Conservation (phyloP, 768 basidiomycete species). For the Tylopilus cervinicoccineus region DNA sequence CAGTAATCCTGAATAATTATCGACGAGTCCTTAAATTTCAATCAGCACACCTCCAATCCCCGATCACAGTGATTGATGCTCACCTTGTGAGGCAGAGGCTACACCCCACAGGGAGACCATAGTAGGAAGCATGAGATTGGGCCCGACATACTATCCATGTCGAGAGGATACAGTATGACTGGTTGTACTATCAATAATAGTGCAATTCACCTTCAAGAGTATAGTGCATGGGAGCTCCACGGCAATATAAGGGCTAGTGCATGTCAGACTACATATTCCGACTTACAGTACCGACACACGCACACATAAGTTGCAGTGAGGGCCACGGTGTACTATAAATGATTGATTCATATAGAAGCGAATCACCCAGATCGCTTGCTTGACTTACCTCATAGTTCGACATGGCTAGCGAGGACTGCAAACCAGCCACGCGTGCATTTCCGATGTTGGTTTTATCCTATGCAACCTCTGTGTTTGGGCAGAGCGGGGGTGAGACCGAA, state of each 20-base stretch:
- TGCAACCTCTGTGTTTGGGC: neutral
- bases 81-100: neutral
- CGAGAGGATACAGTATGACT: neutral
- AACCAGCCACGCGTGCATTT: slow-evolving; percentile 60
- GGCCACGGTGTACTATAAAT: slow-evolving; percentile 33
- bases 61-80: neutral
- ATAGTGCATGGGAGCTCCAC: slow-evolving; percentile 61
- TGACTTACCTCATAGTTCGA: slow-evolving; percentile 24
- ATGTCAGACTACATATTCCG: neutral
- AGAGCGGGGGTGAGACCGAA: neutral
- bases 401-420: slow-evolving; percentile 47
- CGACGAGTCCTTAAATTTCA: slow-evolving; percentile 38
- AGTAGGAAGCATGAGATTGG: slow-evolving; percentile 1
- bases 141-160: slow-evolving; percentile 1
- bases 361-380: neutral
- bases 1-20: slow-evolving; percentile 49
- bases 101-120: neutral
- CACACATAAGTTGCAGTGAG: slow-evolving; percentile 20
- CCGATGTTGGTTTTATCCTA: slow-evolving; percentile 45
- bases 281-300: slow-evolving; percentile 24
- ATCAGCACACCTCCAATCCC: neutral
- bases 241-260: slow-evolving; percentile 42
- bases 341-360: neutral
- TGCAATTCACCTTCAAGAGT: slow-evolving; percentile 42
- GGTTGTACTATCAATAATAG: neutral